A percentile compares a stretch with the other conserved stretches of the same genome.
Evolutionary conservation across 495 filamentous ascomycete species (phyloP).

Genomic region (Rhypophila decipiens): DNA sequence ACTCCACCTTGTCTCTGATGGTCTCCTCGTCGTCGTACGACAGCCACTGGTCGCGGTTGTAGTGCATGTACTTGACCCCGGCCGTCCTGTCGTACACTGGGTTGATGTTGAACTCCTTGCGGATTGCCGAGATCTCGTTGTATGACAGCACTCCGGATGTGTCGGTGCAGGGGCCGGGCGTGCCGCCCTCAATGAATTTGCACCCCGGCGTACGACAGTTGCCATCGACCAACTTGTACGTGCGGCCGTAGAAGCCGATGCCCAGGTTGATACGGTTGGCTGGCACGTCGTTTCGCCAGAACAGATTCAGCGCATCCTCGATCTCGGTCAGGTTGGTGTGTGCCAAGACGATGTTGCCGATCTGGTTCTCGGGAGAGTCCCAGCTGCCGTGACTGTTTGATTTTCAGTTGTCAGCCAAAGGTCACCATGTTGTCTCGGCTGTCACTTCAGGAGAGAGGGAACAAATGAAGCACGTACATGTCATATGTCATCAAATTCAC

Average conservation of each 20-base stretch:
- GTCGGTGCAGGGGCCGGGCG: conserved; percentile 14
- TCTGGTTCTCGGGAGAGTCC: conserved; percentile 16
- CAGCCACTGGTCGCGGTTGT: conserved; percentile 40
- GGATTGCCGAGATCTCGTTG: too few relatives aligned
- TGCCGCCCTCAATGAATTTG: conserved; percentile 19
- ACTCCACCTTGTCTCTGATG: conserved; percentile 34
- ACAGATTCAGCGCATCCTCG: conserved; percentile 35
- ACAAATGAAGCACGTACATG: neutral
- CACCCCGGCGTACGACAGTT: conserved; percentile 21
- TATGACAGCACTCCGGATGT: conserved; percentile 18
- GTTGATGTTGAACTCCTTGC: too few relatives aligned
- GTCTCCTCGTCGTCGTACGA: conserved; percentile 39
- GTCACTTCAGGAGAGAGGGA: too few relatives aligned
- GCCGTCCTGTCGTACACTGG: conserved; percentile 24
- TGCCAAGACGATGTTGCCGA: conserved; percentile 27
- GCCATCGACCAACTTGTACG: conserved; percentile 19
- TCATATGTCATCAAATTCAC: conserved; percentile 47
- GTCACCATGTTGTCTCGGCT: too few relatives aligned
- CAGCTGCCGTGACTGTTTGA: conserved; percentile 25
- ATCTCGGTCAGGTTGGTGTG: conserved; percentile 58
- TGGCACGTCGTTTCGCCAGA: conserved; percentile 45
- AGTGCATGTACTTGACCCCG: conserved; percentile 36
- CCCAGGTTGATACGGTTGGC: conserved; percentile 40
- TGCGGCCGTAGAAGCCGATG: conserved; percentile 49
- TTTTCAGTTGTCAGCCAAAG: too few relatives aligned